Base-by-base conservation (phyloP, 2,329 filamentous ascomycete species). In the Elsinoe fawcettii region DNA sequence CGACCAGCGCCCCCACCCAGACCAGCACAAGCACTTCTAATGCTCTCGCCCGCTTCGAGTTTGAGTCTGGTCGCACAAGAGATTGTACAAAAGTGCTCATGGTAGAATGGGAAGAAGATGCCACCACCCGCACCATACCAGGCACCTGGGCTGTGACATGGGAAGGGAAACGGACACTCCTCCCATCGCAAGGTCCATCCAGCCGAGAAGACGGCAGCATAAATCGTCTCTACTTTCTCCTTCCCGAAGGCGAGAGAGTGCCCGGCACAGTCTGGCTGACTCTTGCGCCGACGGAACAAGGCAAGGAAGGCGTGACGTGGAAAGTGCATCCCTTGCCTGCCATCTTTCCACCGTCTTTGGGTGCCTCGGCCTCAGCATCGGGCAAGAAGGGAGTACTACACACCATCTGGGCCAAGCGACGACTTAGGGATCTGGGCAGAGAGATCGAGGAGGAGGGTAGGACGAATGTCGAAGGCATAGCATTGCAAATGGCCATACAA, bases 31-130 rank as follows among this genome's bases (percentile, higher is more conserved):
- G 74, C 55, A 74, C 68, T 66, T 77, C 66, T 47, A 80, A 79
- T 58, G 85, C 85, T n/a, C 77, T 90, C 46, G 86, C 89, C 46
- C 85, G 90, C 59, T 96, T 95, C 72, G 90, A 96, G 70, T 95
- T 95, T 68, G 87, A 91, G 71, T 77, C 82, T 0, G 86, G 84
- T 34, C 82, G 81, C 69, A 86, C 83, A 51, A 88, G 89, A 65
- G 86, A 90, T 62, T 88, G 88, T 37, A 95, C 89, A 61, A 96
- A 95, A 75, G 85, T 96, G 61, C 75, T 96, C 64, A 93, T 96
- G 89, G 85, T 95, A 37, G 90, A 96, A 70, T 96, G 90, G 90
- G 84, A 88, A 68, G 82, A 85, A 55, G 79, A 80, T 62, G 74
- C 78, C 59, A 70, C 74, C 41, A 77, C 73, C 2, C 71, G 74